A percentile compares a stretch with the other conserved stretches of the same genome.
Evolutionary conservation across 495 filamentous ascomycete species (phyloP).

Genomic region (Immersiella caudata): DNA sequence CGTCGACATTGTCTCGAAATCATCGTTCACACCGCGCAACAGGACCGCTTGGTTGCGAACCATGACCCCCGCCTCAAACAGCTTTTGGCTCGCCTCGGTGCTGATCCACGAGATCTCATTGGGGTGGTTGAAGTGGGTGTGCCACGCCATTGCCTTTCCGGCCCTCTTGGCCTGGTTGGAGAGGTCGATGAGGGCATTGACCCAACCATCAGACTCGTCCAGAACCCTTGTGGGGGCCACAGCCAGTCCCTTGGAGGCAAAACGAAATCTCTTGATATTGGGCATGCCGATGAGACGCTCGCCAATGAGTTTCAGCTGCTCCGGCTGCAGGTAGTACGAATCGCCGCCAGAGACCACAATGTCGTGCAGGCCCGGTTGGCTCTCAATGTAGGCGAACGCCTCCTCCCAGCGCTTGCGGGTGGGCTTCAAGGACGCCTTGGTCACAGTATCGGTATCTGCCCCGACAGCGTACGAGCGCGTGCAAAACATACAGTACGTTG

Average conservation of each 20-base stretch:
- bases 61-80: constrained; percentile 54
- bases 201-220: constrained; percentile 56
- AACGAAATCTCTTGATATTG: constrained; percentile 55
- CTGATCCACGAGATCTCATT: constrained; percentile 64
- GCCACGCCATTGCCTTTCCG: constrained; percentile 61
- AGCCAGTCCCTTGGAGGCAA: constrained; percentile 60
- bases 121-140: constrained; percentile 66
- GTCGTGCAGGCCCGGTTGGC: constrained; percentile 50
- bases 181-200: constrained; percentile 50
- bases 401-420: constrained; percentile 46
- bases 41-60: constrained; percentile 58
- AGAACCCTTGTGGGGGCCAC: constrained; percentile 55
- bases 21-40: constrained; percentile 59
- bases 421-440: constrained; percentile 52
- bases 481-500: constrained; percentile 60
- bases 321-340: constrained; percentile 50
- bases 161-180: constrained; percentile 48
- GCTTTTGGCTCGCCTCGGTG: constrained; percentile 48
- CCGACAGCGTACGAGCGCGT: constrained; percentile 63
- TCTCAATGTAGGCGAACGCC: constrained; percentile 55
- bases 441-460: constrained; percentile 50
- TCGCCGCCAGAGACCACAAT: constrained; percentile 64
- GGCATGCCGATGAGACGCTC: constrained; percentile 43
- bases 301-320: constrained; percentile 43
- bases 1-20: constrained; percentile 51